phyloP scores from a whole-genome alignment of 2,329 filamentous ascomycete species.

The Diplodia intermedia region DNA sequence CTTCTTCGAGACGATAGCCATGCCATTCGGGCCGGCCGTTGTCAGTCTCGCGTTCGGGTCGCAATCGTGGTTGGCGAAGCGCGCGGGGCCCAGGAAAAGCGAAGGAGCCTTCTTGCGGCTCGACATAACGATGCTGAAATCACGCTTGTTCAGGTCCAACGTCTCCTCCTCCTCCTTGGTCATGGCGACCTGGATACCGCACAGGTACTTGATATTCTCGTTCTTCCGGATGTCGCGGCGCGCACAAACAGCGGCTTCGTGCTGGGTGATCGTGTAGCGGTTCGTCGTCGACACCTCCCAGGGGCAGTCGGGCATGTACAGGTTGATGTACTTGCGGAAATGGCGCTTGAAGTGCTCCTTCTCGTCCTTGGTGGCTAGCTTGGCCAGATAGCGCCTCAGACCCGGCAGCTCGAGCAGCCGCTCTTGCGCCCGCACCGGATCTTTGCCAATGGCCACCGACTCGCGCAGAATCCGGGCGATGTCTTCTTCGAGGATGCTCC shows the following conservation, averaged over 20 bases:
- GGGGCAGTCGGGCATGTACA: slow-evolving; percentile 91
- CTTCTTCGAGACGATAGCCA: slow-evolving; percentile 85
- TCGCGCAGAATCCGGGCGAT: slow-evolving; percentile 66
- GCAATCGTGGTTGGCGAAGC: slow-evolving; percentile 98
- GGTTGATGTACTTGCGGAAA: slow-evolving; percentile 86
- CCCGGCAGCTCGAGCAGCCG: slow-evolving; percentile 75
- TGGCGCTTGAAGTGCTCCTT: slow-evolving; percentile 86
- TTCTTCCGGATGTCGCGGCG: slow-evolving; percentile 79
- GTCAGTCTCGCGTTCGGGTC: slow-evolving; percentile 87
- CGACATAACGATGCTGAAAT: slow-evolving; percentile 97
- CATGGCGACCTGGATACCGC: slow-evolving; percentile 89
- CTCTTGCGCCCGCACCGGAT: slow-evolving; percentile 72
- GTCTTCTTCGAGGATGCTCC: slow-evolving; percentile 74
- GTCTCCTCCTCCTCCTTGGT: slow-evolving; percentile 88
- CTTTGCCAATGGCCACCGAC: slow-evolving; percentile 76
- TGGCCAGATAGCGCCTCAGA: slow-evolving; percentile 72
- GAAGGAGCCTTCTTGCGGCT: slow-evolving; percentile 89
- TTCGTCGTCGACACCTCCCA: slow-evolving; percentile 96
- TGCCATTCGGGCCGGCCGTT: slow-evolving; percentile 82
- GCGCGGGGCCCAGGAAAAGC: slow-evolving; percentile 90
- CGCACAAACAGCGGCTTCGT: slow-evolving; percentile 87
- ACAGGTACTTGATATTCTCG: slow-evolving; percentile 88
- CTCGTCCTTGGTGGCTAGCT: slow-evolving; percentile 76
- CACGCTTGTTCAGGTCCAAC: slow-evolving; percentile 80
- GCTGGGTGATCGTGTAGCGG: slow-evolving; percentile 87